Conservation (phyloP, 1,284 basidiomycete genomes). For the Ceratobasidium theobromae region DNA sequence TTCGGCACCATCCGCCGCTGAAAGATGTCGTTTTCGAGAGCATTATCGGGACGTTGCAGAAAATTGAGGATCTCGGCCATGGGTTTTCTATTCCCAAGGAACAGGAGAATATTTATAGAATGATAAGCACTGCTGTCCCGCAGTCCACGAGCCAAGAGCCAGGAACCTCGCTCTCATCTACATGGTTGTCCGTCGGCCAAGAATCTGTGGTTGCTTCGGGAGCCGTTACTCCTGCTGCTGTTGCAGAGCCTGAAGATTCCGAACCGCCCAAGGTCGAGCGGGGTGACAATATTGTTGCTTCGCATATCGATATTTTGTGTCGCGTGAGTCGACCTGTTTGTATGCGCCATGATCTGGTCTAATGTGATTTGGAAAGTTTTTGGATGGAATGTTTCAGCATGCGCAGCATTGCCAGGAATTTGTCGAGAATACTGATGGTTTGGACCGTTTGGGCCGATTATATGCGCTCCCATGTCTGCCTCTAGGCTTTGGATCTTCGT, state of each 20-base stretch:
- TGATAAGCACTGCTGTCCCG: slow-evolving; percentile 40
- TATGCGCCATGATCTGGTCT: slow-evolving; percentile 14
- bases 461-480: slow-evolving; percentile 86
- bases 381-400: slow-evolving; percentile 94
- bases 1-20: slow-evolving; percentile 91
- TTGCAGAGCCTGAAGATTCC: slow-evolving; percentile 27
- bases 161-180: background rate
- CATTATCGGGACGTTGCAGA: slow-evolving; percentile 66
- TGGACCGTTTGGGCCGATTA: slow-evolving; percentile 74
- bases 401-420: slow-evolving; percentile 90
- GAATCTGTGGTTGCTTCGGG: slow-evolving; percentile 20
- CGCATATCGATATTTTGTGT: slow-evolving; percentile 74
- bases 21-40: slow-evolving; percentile 79
- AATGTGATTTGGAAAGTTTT: slow-evolving; percentile 64
- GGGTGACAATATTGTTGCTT: slow-evolving; percentile 66
- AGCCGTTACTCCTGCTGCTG: slow-evolving; percentile 37
- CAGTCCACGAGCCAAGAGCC: background rate
- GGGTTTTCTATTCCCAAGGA: slow-evolving; percentile 58
- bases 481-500: slow-evolving; percentile 83
- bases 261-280: slow-evolving; percentile 33
- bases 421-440: slow-evolving; percentile 70
- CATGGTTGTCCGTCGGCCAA: slow-evolving; percentile 16
- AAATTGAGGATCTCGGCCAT: slow-evolving; percentile 72
- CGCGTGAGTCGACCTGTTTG: slow-evolving; percentile 53
- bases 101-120: slow-evolving; percentile 64